Base-by-base conservation (phyloP, 2,329 filamentous ascomycete genomes). In the Talaromyces rugulosus region DNA sequence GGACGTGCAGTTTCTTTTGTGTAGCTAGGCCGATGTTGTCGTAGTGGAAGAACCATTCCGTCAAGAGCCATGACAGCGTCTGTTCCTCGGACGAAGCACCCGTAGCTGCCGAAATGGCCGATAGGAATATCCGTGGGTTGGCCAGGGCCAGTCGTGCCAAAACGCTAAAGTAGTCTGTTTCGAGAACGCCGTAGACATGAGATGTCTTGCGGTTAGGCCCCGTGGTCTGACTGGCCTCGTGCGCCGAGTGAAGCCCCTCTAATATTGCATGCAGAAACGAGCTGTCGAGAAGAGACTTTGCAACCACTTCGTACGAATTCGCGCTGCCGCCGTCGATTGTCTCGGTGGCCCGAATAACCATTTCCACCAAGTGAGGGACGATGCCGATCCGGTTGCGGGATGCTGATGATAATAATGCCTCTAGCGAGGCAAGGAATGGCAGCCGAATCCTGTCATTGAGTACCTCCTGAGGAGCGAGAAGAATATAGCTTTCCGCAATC, bases 151-250 rank as follows among this genome's bases (percentile, higher is more conserved):
- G 83, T 1, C 93, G 89, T 1, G 91, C 88, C 2, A 99, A 82
- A 2, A 98, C 87, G 4, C 87, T 85, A 70, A 96, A 89, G 73
- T 96, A 96, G 71, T 96, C 91, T 0, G 90, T 90, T 71, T 96
- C 87, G 0, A 90, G 88, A 11, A 92, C 83, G 12, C 87, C 86
- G 68, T 89, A 89, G 36, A 97, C 84, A 33, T 86, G 85, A 47
- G 87, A 84, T 23, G 85, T 81, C 66, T 84, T 89, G 30, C 84
- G 84, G 69, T 91, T 90, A 0, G 94, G 93, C 0, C 95, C 94
- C 0, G 90, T 90, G 0, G 90, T 91, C 72, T 96, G 88, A 68
- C 90, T 88, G 2, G 91, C 88, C 70, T 89, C 85, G 83, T 81
- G 88, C 2, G 88, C 84, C 58, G 88, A 84, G 69, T 86, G 87